phyloP scores from a whole-genome alignment of 352 stramenopile species.

The Phytopythium sindhum region DNA sequence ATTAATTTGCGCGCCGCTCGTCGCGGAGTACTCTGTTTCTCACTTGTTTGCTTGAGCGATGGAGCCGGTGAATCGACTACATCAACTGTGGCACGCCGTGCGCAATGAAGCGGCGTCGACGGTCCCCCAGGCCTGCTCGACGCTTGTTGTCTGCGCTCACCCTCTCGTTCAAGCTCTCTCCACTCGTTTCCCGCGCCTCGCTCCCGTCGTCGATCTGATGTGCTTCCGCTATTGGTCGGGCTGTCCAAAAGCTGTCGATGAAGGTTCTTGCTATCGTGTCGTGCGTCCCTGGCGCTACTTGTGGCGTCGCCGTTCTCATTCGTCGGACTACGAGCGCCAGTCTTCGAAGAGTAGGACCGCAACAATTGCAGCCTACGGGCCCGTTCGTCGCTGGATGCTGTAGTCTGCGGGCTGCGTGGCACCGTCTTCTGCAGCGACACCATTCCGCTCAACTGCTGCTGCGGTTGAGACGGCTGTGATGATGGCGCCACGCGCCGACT shows the following conservation, averaged over 20 bases:
- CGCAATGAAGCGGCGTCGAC: conserved; percentile 4
- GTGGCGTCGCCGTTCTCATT: not conserved
- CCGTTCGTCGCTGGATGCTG: not conserved
- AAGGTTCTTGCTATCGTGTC: conserved; percentile 1
- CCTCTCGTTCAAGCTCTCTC: conserved; percentile 1
- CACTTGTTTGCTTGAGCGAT: not conserved
- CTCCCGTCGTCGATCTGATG: conserved; percentile 12
- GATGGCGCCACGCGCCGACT: conserved; percentile 21
- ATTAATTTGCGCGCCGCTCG: conserved; percentile 20
- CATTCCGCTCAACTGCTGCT: conserved; percentile 4
- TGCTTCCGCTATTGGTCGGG: conserved; percentile 11
- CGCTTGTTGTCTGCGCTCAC: conserved; percentile 9
- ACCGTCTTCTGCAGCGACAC: conserved; percentile 1
- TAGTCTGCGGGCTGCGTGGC: conserved; percentile 1
- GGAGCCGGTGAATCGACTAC: not conserved
- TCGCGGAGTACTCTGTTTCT: conserved; percentile 13
- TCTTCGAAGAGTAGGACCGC: not conserved
- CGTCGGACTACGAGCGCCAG: not conserved
- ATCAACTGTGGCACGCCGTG: not conserved
- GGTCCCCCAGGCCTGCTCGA: not conserved
- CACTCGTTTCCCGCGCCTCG: not conserved
- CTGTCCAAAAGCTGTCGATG: conserved; percentile 36
- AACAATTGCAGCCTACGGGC: not conserved
- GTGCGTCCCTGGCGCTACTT: not conserved
- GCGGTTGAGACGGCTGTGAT: conserved; percentile 4